phyloP scores from a whole-genome alignment of 345 rosid species.

The Brassica cretica region DNA sequence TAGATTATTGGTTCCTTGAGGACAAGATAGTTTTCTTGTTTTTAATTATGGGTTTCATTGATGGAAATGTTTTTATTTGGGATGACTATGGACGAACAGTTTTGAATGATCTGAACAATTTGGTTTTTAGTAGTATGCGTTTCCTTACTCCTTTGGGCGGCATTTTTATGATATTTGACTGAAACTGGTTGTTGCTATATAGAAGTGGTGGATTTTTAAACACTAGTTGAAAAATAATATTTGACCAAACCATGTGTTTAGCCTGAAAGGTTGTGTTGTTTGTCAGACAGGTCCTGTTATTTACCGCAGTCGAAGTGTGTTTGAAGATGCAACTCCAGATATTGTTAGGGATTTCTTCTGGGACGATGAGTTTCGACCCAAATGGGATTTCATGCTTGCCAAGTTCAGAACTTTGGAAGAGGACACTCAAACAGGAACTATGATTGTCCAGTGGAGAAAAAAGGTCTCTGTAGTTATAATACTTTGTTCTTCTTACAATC shows the following conservation, averaged over 20 bases:
- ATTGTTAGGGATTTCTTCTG: constrained; percentile 97
- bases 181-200: neutral
- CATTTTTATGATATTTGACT: neutral
- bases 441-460: constrained; percentile 84
- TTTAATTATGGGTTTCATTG: neutral
- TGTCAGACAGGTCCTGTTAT: constrained; percentile 74
- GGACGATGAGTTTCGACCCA: constrained; percentile 95
- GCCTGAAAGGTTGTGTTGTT: constrained; percentile 43
- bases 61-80: neutral
- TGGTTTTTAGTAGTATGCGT: neutral
- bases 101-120: neutral
- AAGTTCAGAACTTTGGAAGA: constrained; percentile 74
- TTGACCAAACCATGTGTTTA: neutral
- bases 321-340: constrained; percentile 90
- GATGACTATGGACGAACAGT: neutral
- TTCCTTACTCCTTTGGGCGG: neutral
- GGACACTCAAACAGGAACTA: constrained; percentile 74
- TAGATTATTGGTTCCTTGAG: neutral
- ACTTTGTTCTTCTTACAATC: neutral
- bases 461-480: constrained; percentile 47
- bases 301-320: constrained; percentile 80
- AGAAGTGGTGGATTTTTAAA: neutral
- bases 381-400: constrained; percentile 96
- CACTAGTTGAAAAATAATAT: neutral
- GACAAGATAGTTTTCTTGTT: neutral